Percentiles rank a stretch among this genome's conserved stretches.
Conservation (phyloP, 75 land plant species). For the Picea sitchensis region DNA sequence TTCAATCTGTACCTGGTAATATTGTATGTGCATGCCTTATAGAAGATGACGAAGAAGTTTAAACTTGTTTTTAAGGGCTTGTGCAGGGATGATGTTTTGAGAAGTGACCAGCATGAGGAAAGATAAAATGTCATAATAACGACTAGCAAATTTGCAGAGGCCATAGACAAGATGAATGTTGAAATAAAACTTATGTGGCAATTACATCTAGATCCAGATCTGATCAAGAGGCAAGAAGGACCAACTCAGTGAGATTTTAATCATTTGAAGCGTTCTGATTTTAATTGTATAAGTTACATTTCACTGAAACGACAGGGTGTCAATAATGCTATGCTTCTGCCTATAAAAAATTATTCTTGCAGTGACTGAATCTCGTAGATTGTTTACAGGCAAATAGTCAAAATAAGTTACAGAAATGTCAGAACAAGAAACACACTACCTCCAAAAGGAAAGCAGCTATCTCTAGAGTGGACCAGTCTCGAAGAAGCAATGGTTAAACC, state of each 20-base stretch:
- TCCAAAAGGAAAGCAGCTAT: background rate
- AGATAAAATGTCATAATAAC: too few species aligned
- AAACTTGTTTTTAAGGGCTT: background rate
- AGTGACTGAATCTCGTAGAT: background rate
- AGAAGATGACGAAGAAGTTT: background rate
- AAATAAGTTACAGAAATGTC: background rate
- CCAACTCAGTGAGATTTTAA: background rate
- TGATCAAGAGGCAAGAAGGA: background rate
- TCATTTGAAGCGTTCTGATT: background rate
- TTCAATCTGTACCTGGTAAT: background rate
- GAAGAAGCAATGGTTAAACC: too few species aligned
- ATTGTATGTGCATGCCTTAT: background rate
- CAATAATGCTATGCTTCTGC: background rate
- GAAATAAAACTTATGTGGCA: background rate
- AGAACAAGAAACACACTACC: background rate
- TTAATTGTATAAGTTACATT: background rate
- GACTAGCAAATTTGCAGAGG: background rate
- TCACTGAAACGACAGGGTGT: background rate
- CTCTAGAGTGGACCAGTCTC: too few species aligned
- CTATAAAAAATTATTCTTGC: background rate
- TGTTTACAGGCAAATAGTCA: background rate
- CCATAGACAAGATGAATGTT: background rate
- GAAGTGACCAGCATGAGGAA: background rate
- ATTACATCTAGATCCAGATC: background rate
- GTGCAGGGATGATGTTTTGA: background rate